phyloP scores from a whole-genome alignment of 306 rosid genomes.

The Quercus agrifolia region DNA sequence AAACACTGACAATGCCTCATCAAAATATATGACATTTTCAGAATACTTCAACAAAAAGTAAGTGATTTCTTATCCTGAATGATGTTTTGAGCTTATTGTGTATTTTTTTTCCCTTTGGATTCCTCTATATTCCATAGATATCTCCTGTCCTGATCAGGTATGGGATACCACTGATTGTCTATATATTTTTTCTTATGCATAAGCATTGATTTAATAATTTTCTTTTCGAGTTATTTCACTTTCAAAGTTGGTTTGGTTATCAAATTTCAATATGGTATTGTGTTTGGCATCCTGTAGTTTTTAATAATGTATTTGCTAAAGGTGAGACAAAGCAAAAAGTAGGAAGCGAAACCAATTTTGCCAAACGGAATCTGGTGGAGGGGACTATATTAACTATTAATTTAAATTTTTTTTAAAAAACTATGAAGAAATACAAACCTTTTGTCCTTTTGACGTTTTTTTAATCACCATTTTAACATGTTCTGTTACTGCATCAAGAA shows the following conservation, averaged over 20 bases:
- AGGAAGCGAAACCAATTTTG: too few relatives aligned
- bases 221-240: neutral
- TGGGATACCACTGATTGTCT: constrained; percentile 41
- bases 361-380: neutral
- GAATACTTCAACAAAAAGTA: constrained; percentile 70
- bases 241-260: neutral
- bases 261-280: neutral
- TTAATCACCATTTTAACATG: neutral
- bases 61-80: constrained; percentile 21
- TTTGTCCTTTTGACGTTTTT: neutral
- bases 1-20: constrained; percentile 31
- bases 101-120: neutral
- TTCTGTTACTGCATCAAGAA: neutral
- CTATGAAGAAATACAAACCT: neutral
- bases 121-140: constrained; percentile 15
- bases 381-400: neutral
- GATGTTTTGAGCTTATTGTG: neutral
- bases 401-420: neutral
- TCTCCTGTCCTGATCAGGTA: constrained; percentile 49
- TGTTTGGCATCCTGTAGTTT: too few relatives aligned
- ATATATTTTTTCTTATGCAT: too few relatives aligned
- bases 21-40: constrained; percentile 34
- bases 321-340: too few relatives aligned
- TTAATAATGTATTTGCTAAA: too few relatives aligned
- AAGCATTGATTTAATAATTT: too few relatives aligned